phyloP scores from a whole-genome alignment of 2,329 filamentous ascomycete species.

The Botrytis sinoallii region DNA sequence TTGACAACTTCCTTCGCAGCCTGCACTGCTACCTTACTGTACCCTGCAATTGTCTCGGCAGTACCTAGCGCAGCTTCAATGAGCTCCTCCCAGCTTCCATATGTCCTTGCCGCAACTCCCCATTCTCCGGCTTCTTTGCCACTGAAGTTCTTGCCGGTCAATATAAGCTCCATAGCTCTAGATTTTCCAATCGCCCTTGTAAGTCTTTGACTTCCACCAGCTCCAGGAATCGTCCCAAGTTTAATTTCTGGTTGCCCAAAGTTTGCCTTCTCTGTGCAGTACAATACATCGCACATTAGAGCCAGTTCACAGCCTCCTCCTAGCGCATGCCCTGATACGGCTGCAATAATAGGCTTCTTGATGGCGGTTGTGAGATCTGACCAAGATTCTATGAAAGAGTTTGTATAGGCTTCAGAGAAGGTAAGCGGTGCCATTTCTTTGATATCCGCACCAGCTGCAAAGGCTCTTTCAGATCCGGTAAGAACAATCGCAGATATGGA shows the following conservation, averaged over 20 bases:
- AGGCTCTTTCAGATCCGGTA: conserved; percentile 85
- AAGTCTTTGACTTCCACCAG: conserved; percentile 84
- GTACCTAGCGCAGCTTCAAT: conserved; percentile 78
- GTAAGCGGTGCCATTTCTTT: conserved; percentile 96
- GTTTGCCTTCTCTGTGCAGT: conserved; percentile 80
- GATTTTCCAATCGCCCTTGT: conserved; percentile 80
- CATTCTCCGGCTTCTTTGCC: conserved; percentile 83
- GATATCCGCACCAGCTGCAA: conserved; percentile 95
- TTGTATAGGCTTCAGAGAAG: conserved; percentile 82
- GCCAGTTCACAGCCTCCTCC: conserved; percentile 95
- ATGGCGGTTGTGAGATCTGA: conserved; percentile 77
- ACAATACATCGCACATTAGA: conserved; percentile 95
- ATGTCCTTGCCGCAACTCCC: conserved; percentile 83
- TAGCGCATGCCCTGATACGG: conserved; percentile 90
- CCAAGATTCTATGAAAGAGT: conserved; percentile 94
- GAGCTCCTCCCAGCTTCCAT: conserved; percentile 75
- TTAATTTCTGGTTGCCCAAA: conserved; percentile 98
- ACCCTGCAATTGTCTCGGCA: conserved; percentile 83
- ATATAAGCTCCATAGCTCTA: conserved; percentile 85
- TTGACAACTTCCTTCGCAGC: conserved; percentile 98
- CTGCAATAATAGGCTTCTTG: conserved; percentile 92
- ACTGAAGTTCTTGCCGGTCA: conserved; percentile 80
- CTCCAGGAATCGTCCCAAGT: conserved; percentile 87
- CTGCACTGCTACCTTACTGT: conserved; percentile 82
- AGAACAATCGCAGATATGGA: conserved; percentile 75